phyloP scores from a whole-genome alignment of 2,329 filamentous ascomycete genomes.

The Exserohilum rostratum region DNA sequence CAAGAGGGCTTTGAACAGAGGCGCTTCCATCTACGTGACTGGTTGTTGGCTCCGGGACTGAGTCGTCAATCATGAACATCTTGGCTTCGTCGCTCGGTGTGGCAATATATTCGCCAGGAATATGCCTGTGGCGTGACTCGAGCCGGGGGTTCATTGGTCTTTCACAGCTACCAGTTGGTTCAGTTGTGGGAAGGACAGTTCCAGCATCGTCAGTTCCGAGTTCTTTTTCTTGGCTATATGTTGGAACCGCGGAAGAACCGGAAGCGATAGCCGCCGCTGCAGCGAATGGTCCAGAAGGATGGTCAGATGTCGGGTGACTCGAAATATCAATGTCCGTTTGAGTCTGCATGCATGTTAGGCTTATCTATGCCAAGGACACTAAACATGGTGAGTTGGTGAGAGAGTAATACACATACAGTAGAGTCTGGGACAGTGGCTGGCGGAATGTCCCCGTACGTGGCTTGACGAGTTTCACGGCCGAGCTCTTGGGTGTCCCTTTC shows the following conservation, averaged over 20 bases:
- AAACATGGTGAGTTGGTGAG: not conserved
- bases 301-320: constrained; percentile 6
- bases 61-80: constrained; percentile 28
- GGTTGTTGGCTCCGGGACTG: constrained; percentile 10
- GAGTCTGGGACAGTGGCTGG: not conserved
- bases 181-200: not conserved
- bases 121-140: constrained; percentile 43
- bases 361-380: not conserved
- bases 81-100: constrained; percentile 38
- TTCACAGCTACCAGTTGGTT: not conserved
- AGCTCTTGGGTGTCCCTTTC: constrained; percentile 6
- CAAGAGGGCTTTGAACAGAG: not conserved
- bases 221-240: constrained; percentile 17
- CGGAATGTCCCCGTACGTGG: constrained; percentile 3
- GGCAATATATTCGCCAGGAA: constrained; percentile 43
- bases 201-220: constrained; percentile 10
- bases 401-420: not conserved
- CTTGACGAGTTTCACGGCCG: constrained; percentile 7
- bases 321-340: not conserved
- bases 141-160: constrained; percentile 33
- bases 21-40: not conserved
- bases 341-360: not conserved
- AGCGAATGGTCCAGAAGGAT: constrained; percentile 28
- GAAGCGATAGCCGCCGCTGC: constrained; percentile 21
- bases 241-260: constrained; percentile 5